These are phyloP conservation scores for Eremomyces bilateralis DNA, from an alignment of 495 filamentous ascomycete species.

Conservation along the genomic window DNA sequence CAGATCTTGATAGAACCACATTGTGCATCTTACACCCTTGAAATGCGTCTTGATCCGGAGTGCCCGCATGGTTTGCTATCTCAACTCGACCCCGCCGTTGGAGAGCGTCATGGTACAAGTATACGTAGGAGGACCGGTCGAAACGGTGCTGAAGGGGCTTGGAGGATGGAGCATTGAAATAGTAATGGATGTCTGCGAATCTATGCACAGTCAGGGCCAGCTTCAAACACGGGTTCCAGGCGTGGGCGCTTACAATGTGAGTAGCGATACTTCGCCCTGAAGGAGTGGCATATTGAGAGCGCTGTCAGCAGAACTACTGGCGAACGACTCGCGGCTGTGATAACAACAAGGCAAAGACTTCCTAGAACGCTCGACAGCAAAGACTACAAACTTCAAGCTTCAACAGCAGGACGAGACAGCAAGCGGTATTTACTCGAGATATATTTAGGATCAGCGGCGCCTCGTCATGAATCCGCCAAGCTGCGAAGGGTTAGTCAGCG, in stretches of 20 bases:
- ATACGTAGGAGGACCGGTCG: conserved; percentile 74
- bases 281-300: conserved; percentile 49
- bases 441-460: too few species aligned
- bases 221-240: background rate
- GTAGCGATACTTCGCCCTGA: conserved; percentile 54
- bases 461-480: too few species aligned
- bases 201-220: conserved; percentile 26
- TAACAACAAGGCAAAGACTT: too few species aligned
- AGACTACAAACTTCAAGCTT: too few species aligned
- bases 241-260: conserved; percentile 38
- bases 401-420: too few species aligned
- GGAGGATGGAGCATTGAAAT: conserved; percentile 46
- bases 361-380: too few species aligned
- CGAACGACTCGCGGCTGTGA: too few species aligned
- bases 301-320: too few species aligned
- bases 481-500: too few species aligned
- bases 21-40: conserved; percentile 40
- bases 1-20: background rate
- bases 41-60: conserved; percentile 76
- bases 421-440: too few species aligned
- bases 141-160: conserved; percentile 68
- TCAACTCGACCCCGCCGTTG: conserved; percentile 52
- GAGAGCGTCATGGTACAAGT: conserved; percentile 56
- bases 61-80: conserved; percentile 72
- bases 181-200: conserved; percentile 80